phyloP scores from a whole-genome alignment of 2,329 filamentous ascomycete species.

The Aspergillus costaricaensis region DNA sequence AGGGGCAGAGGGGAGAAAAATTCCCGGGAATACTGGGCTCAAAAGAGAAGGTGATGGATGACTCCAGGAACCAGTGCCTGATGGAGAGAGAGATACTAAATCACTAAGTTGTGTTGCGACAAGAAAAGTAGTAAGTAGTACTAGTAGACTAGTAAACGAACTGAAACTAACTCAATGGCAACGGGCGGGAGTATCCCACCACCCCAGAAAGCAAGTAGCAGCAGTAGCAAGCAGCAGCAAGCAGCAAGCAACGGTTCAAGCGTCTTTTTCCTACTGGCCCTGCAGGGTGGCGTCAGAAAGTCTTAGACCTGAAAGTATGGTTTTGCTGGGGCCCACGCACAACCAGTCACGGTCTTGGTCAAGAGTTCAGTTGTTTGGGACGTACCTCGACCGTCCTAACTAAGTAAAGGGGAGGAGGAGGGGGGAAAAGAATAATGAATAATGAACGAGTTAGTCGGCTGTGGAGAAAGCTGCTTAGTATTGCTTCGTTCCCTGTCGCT shows the following conservation, averaged over 20 bases:
- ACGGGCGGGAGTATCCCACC: background rate
- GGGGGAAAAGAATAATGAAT: background rate
- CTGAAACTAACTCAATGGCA: background rate
- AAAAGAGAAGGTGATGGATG: background rate
- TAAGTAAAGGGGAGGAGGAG: background rate
- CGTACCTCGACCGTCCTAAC: background rate
- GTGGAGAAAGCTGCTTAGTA: conserved; percentile 18
- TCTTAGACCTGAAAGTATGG: too few relatives aligned
- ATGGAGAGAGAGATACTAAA: background rate
- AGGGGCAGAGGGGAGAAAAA: conserved; percentile 12
- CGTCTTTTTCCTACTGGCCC: background rate
- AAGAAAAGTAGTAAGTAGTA: too few relatives aligned
- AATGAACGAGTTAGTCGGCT: background rate
- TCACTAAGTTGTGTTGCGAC: background rate
- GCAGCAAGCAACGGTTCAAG: background rate
- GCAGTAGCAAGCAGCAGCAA: background rate
- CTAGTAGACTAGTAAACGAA: too few relatives aligned
- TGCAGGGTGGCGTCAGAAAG: conserved; percentile 9
- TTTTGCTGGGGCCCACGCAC: background rate
- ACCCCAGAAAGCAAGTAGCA: background rate
- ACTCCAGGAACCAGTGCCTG: background rate
- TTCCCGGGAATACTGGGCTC: conserved; percentile 5
- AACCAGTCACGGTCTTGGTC: background rate
- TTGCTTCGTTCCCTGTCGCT: conserved; percentile 14
- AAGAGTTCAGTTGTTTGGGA: background rate